phyloP scores from a whole-genome alignment of 2,329 filamentous ascomycete genomes.

The Arthrinium puccinioides region DNA sequence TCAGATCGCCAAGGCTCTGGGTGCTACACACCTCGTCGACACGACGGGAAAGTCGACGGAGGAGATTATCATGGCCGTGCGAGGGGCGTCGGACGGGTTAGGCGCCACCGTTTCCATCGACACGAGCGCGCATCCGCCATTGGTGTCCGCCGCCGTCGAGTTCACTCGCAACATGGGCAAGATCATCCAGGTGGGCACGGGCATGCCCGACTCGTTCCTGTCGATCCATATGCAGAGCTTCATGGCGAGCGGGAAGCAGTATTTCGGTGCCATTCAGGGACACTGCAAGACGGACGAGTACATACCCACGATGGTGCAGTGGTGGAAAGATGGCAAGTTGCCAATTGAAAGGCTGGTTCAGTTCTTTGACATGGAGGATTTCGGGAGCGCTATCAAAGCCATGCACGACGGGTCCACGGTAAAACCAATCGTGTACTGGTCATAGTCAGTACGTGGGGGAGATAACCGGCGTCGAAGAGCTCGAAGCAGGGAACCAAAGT shows the following conservation, averaged over 20 bases:
- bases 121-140: conserved; percentile 36
- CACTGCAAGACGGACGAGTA: conserved; percentile 31
- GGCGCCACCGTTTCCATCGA: conserved; percentile 41
- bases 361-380: conserved; percentile 10
- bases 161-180: conserved; percentile 36
- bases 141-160: conserved; percentile 31
- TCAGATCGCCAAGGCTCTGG: conserved; percentile 59
- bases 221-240: conserved; percentile 34
- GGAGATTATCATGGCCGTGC: conserved; percentile 36
- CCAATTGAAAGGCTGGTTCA: conserved; percentile 11
- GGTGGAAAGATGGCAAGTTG: conserved; percentile 13
- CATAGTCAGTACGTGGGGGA: no score
- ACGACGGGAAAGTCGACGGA: conserved; percentile 18
- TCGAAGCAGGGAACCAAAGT: no score
- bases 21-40: conserved; percentile 38
- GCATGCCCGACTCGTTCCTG: conserved; percentile 33
- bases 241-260: conserved; percentile 38
- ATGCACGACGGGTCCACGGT: conserved; percentile 11
- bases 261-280: conserved; percentile 30
- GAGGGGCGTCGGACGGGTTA: conserved; percentile 38
- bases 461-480: no score
- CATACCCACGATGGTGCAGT: conserved; percentile 15
- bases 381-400: conserved; percentile 7
- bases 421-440: conserved; percentile 13
- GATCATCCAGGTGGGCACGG: conserved; percentile 41